Base-by-base conservation (phyloP, 2,329 filamentous ascomycete species). In the Beauveria rudraprayagi region DNA sequence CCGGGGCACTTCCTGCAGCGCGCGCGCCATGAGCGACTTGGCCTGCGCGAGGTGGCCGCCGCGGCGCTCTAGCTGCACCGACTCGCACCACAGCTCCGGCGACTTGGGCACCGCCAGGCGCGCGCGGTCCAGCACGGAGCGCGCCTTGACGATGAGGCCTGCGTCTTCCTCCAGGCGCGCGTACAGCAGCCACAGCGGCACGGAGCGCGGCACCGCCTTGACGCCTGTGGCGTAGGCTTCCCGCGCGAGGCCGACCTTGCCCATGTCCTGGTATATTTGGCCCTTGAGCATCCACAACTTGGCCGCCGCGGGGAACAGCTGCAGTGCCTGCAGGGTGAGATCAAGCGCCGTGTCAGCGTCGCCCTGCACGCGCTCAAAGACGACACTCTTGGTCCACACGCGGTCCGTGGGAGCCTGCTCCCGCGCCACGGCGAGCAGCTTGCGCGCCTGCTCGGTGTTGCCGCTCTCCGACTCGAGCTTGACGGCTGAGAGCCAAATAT, bases 221-320 rank as follows among this genome's bases (percentile, higher is more conserved):
- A 93, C 95, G 41, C 94, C 94, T 5, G 90, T 88, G 62, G 84
- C 85, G 74, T 94, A 97, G 0, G 93, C 92, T 72, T 97, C 92
- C 52, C 94, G 86, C 3, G 94, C 94, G 73, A 94, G 90, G 0
- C 89, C 87, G 16, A 89, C 77, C 76, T 91, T 92, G 67, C 84
- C 87, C 52, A 92, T 82, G 48, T 87, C 83, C 70, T 97, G 90
- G 79, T 99, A 99, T 64, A 97, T 94, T 71, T 99, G 94, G 0
- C 95, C 94, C 76, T 99, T 99, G 79, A 96, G 90, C 90, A 97
- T 97, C 88, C 93, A 97, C 26, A 99, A 81, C 75, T 97, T 97
- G 57, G 91, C 83, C 14, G 89, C 85, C 50, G 86, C 84, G 1
- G 94, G 93, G 77, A 96, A 99, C 10, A 91, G 82, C 66, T 92